Base-by-base conservation (phyloP, 2,329 filamentous ascomycete genomes). In the Ceratocystis variospora region DNA sequence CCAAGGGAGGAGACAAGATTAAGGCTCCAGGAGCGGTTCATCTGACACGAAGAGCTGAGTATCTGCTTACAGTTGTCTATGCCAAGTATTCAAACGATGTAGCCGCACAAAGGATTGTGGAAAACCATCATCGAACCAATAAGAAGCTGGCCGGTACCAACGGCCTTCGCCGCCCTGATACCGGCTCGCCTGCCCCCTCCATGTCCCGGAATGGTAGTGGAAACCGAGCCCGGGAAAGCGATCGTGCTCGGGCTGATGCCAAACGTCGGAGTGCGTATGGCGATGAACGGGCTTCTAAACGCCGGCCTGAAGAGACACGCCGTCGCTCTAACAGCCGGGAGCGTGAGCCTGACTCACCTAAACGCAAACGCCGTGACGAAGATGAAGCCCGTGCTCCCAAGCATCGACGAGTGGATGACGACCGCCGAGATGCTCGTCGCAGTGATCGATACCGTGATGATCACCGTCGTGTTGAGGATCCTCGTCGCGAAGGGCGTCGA, bases 11-110 rank as follows among this genome's bases (percentile, higher is more conserved):
- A 19, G 88, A 87, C 66, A 86, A 87, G 69, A 89, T 89, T 45
- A 95, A 96, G 72, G 96, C 93, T 2, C 94, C 94, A 3, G 94
- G 94, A n/a, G 93, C 94, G 25, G 94, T 99, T 33, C 94, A 99
- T 74, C 85, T 99, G 57, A 93, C 97, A 65, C 90, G 94, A 61
- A 88, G 94, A 68, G 89, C 93, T 8, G 94, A 97, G 73, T 99
- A 99, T 73, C 82, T 99, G 15, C 81, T 99, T 50, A 96, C 91
- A n/a, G 91, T 99, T 1, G 79, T 99, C 68, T 90, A 93, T 73
- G 90, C 84, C 12, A 86, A 96, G 72, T 90, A 95, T 75, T 87
- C 86, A 1, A 85, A 85, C 68, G 89, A 96, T 72, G 81, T 83
- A 37, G 84, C 84, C 22, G 88, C 88, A 2, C 91, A 89, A 74